These are phyloP conservation scores for Nicotiana undulata DNA, from an alignment of 257 asterid genomes.

Conservation along the genomic window DNA sequence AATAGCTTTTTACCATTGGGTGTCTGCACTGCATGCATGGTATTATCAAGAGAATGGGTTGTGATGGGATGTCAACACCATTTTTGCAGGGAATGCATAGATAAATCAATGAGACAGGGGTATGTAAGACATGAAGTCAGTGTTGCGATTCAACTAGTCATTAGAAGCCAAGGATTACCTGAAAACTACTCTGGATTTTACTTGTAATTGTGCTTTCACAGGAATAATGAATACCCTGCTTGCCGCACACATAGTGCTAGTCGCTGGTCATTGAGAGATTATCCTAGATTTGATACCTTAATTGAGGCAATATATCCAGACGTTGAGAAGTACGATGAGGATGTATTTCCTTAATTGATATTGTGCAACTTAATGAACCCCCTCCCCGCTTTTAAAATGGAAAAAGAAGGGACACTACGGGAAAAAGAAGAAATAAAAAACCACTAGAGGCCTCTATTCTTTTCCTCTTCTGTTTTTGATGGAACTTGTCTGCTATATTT, in stretches of 20 bases:
- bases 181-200: neutral
- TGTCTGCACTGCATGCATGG: constrained; percentile 15
- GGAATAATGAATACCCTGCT: constrained; percentile 52
- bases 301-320: constrained; percentile 33
- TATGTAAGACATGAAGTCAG: constrained; percentile 1
- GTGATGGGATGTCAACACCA: constrained; percentile 58
- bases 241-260: constrained; percentile 48
- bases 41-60: constrained; percentile 40
- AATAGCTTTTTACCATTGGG: neutral
- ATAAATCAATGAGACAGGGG: constrained; percentile 53
- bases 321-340: constrained; percentile 32
- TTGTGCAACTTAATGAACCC: neutral
- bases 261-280: constrained; percentile 46
- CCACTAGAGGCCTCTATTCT: neutral
- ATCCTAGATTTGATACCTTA: constrained; percentile 33
- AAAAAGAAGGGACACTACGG: neutral
- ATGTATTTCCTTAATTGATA: constrained; percentile 22
- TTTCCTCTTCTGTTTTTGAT: neutral
- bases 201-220: constrained; percentile 4
- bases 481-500: neutral
- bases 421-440: neutral
- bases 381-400: neutral
- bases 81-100: constrained; percentile 56
- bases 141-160: neutral
- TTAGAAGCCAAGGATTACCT: neutral